Evolutionary conservation across 2,329 filamentous ascomycete genomes (phyloP).

Genomic region (Hymenoscyphus occultus): DNA sequence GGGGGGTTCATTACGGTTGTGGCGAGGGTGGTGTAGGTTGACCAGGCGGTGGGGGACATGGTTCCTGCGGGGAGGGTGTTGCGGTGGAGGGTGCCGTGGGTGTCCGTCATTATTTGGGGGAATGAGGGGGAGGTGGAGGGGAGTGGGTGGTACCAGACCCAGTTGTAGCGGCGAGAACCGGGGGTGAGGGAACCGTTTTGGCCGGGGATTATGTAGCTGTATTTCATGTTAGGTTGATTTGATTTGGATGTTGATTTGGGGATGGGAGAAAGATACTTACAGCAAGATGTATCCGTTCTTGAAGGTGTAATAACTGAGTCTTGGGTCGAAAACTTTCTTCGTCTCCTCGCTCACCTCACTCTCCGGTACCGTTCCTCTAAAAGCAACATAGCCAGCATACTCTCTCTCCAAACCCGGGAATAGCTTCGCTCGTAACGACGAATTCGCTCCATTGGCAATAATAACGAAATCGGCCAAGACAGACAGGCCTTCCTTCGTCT

Average conservation of each 20-base stretch:
- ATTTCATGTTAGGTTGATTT: neutral
- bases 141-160: slow-evolving; percentile 45
- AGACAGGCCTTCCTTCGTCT: no score
- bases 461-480: slow-evolving; percentile 23
- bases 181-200: slow-evolving; percentile 39
- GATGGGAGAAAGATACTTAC: slow-evolving; percentile 2
- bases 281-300: slow-evolving; percentile 40
- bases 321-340: slow-evolving; percentile 37
- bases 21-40: slow-evolving; percentile 16
- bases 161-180: slow-evolving; percentile 44
- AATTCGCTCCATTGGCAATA: slow-evolving; percentile 25
- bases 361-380: slow-evolving; percentile 43
- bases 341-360: slow-evolving; percentile 38
- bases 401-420: slow-evolving; percentile 17
- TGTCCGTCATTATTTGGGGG: slow-evolving; percentile 35
- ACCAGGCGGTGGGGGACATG: slow-evolving; percentile 21
- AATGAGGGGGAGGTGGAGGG: slow-evolving; percentile 21
- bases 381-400: slow-evolving; percentile 40
- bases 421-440: slow-evolving; percentile 16
- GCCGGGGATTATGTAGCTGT: slow-evolving; percentile 43
- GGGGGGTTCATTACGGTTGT: slow-evolving; percentile 16
- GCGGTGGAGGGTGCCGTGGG: slow-evolving; percentile 29
- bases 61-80: slow-evolving; percentile 24
- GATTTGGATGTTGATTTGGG: neutral
- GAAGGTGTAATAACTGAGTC: slow-evolving; percentile 43